Conservation (phyloP, 2,329 filamentous ascomycete species). For the Talaromyces funiculosus region DNA sequence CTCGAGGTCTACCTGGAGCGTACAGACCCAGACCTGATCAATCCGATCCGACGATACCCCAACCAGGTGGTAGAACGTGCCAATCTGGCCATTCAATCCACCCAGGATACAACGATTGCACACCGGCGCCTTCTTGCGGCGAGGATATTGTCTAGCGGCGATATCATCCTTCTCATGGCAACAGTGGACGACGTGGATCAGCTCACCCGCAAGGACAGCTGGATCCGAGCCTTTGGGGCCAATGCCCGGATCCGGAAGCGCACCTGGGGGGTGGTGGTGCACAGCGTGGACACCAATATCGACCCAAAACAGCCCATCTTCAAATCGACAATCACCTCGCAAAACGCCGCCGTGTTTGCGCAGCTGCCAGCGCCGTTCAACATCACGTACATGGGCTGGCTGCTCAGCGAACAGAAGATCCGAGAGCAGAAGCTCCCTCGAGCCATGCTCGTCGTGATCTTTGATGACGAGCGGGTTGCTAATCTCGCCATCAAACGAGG, state of each 20-base stretch:
- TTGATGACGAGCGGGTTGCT: not conserved
- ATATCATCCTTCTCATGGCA: not conserved
- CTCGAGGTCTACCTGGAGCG: constrained; percentile 5
- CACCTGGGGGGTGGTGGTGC: not conserved
- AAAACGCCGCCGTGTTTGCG: not conserved
- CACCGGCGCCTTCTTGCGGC: not conserved
- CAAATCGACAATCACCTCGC: not conserved
- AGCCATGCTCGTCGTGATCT: not conserved
- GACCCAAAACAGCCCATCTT: not conserved
- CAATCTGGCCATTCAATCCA: not conserved
- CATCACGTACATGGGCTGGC: not conserved
- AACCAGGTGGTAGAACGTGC: not conserved
- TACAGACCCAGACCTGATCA: not conserved
- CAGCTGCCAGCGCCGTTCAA: not conserved
- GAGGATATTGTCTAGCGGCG: not conserved
- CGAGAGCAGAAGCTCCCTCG: not conserved
- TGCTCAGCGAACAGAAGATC: not conserved
- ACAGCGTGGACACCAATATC: not conserved
- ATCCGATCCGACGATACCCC: not conserved
- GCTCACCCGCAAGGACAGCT: not conserved
- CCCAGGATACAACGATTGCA: not conserved
- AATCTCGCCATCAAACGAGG: not conserved
- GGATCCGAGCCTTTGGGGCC: not conserved
- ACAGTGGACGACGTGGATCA: not conserved
- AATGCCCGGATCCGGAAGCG: not conserved